Evolutionary conservation across 2,329 filamentous ascomycete species (phyloP).

Genomic region (Penicillium sp.): DNA sequence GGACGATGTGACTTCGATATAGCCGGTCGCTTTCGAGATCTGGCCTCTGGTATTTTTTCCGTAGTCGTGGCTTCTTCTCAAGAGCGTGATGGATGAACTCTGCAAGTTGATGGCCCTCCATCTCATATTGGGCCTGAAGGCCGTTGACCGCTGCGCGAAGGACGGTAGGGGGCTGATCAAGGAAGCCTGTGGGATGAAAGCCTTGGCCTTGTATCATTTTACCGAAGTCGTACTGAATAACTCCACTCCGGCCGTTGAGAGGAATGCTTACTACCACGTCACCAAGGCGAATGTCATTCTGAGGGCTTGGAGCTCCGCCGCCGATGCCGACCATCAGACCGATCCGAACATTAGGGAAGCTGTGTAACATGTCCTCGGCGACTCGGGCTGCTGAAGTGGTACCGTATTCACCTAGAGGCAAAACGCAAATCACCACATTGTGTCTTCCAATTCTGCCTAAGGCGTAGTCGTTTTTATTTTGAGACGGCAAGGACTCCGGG

Average conservation of each 20-base stretch:
- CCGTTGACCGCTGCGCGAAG: too few species aligned
- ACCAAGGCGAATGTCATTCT: constrained; percentile 33
- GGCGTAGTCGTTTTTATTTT: constrained; percentile 34
- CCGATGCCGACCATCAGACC: constrained; percentile 53
- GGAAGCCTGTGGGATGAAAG: too few species aligned
- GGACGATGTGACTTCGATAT: constrained; percentile 3
- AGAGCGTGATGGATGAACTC: background rate
- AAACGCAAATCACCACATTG: constrained; percentile 33
- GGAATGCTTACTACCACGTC: too few species aligned
- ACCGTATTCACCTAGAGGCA: constrained; percentile 36
- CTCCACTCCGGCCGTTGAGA: too few species aligned
- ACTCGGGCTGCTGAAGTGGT: constrained; percentile 37
- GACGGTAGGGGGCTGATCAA: too few species aligned
- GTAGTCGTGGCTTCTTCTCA: constrained; percentile 1
- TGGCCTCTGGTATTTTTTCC: constrained; percentile 7
- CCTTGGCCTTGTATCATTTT: too few species aligned
- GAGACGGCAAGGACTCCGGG: constrained; percentile 14
- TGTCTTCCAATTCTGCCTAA: constrained; percentile 33
- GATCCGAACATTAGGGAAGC: constrained; percentile 37
- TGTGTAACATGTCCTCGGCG: constrained; percentile 35
- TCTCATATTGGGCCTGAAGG: too few species aligned
- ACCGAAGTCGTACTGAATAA: too few species aligned
- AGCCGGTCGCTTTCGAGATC: constrained; percentile 6
- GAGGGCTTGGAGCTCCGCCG: constrained; percentile 31
- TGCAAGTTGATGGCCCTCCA: too few species aligned